These are phyloP conservation scores for Mortierella claussenii DNA, from an alignment of 192 early-diverging fungal genomes.

Conservation along the genomic window DNA sequence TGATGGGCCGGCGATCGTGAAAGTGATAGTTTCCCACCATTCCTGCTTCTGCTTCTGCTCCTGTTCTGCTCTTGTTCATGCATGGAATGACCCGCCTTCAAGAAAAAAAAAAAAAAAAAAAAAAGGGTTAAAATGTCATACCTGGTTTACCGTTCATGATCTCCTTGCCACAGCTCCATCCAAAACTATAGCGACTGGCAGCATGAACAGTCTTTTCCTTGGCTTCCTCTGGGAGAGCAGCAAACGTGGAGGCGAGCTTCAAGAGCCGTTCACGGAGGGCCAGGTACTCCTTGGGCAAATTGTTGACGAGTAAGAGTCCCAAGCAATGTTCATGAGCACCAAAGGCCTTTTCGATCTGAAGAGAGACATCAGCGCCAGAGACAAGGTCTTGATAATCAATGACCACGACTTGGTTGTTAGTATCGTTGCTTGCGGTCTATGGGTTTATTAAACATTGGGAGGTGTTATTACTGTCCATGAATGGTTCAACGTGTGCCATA, in stretches of 20 bases:
- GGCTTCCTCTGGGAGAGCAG: constrained; percentile 61
- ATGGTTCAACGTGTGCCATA: too few relatives aligned
- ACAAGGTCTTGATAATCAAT: constrained; percentile 63
- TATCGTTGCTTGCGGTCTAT: too few relatives aligned
- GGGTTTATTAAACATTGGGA: too few relatives aligned
- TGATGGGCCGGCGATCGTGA: not conserved
- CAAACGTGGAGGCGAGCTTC: constrained; percentile 61
- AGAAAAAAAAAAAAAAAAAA: too few relatives aligned
- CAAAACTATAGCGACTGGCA: constrained; percentile 66
- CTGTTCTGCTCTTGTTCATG: too few relatives aligned
- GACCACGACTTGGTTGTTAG: constrained; percentile 50
- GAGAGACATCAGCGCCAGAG: constrained; percentile 50
- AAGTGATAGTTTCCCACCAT: too few relatives aligned
- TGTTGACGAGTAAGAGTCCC: constrained; percentile 66
- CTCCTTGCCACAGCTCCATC: constrained; percentile 79
- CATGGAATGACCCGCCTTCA: too few relatives aligned
- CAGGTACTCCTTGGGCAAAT: constrained; percentile 60
- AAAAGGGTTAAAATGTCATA: too few relatives aligned
- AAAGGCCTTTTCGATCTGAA: constrained; percentile 63
- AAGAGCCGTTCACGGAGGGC: constrained; percentile 61
- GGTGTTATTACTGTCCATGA: too few relatives aligned
- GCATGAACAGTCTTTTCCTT: constrained; percentile 62
- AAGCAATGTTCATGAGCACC: constrained; percentile 61
- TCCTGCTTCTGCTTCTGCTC: too few relatives aligned
- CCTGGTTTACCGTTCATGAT: constrained; percentile 74